phyloP scores from a whole-genome alignment of 306 rosid genomes.

The Gillenia trifoliata region DNA sequence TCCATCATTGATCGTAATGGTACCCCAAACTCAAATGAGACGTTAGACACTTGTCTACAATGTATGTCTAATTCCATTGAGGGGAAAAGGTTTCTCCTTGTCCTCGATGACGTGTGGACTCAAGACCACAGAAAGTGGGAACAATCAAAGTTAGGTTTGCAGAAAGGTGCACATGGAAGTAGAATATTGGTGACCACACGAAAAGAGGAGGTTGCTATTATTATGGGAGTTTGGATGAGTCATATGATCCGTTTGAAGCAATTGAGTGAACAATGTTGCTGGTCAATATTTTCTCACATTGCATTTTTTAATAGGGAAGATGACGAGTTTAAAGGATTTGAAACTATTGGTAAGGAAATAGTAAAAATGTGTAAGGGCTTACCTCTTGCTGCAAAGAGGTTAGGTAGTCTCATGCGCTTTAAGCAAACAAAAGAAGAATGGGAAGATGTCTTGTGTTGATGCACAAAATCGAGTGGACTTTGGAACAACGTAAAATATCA shows the following conservation, averaged over 20 bases:
- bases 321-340: background rate
- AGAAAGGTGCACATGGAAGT: background rate
- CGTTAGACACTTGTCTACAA: too few relatives aligned
- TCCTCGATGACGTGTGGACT: slow-evolving; percentile 20
- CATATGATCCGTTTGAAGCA: background rate
- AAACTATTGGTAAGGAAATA: background rate
- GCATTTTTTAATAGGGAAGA: background rate
- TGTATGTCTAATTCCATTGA: background rate
- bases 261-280: background rate
- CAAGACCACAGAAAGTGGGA: background rate
- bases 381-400: background rate
- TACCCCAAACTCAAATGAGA: too few relatives aligned
- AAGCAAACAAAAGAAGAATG: background rate
- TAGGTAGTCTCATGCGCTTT: slow-evolving; percentile 15
- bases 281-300: background rate
- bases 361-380: background rate
- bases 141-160: background rate
- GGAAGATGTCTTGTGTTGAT: too few relatives aligned
- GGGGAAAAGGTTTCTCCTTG: slow-evolving; percentile 2
- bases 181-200: slow-evolving; percentile 11
- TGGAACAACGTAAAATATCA: too few relatives aligned
- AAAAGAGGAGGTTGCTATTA: background rate
- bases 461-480: too few relatives aligned
- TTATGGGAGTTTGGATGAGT: background rate
- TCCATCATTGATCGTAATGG: background rate